Conservation (phyloP, 768 basidiomycete species). For the Dioszegia hungarica region DNA sequence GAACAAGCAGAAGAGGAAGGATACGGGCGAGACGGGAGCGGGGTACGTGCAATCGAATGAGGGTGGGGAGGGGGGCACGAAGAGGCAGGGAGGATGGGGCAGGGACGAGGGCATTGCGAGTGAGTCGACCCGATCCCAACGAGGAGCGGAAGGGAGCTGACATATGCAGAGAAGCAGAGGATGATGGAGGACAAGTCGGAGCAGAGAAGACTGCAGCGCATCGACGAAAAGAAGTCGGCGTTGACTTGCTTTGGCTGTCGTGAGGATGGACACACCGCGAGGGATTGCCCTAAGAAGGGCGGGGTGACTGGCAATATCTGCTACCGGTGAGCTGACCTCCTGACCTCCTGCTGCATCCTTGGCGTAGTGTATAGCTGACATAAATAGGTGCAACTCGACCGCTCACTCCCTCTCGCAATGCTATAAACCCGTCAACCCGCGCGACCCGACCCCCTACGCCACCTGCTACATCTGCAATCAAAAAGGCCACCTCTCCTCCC, state of each 20-base stretch:
- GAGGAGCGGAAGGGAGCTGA: neutral
- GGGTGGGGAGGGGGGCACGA: conserved; percentile 11
- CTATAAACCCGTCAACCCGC: conserved; percentile 60
- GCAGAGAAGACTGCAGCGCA: conserved; percentile 62
- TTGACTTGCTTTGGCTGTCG: conserved; percentile 86
- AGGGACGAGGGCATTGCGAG: conserved; percentile 33
- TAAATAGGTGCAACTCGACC: conserved; percentile 81
- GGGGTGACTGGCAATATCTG: conserved; percentile 23
- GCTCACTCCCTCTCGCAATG: conserved; percentile 76
- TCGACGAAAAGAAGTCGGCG: conserved; percentile 55
- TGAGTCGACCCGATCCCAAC: conserved; percentile 15
- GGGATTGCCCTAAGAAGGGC: conserved; percentile 63
- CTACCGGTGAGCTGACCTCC: neutral
- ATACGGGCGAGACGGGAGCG: conserved; percentile 3
- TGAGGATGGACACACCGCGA: conserved; percentile 73
- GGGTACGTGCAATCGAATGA: conserved; percentile 7
- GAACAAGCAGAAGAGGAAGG: conserved; percentile 30
- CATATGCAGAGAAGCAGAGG: conserved; percentile 18
- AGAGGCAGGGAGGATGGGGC: conserved; percentile 22
- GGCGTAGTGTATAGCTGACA: too few species aligned
- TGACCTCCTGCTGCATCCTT: too few species aligned
- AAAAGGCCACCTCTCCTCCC: conserved; percentile 77
- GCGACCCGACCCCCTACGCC: conserved; percentile 74
- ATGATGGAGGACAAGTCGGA: conserved; percentile 52
- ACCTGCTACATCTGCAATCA: conserved; percentile 85